phyloP scores from a whole-genome alignment of 2,329 filamentous ascomycete species.

The Aurifilum marmelostoma region DNA sequence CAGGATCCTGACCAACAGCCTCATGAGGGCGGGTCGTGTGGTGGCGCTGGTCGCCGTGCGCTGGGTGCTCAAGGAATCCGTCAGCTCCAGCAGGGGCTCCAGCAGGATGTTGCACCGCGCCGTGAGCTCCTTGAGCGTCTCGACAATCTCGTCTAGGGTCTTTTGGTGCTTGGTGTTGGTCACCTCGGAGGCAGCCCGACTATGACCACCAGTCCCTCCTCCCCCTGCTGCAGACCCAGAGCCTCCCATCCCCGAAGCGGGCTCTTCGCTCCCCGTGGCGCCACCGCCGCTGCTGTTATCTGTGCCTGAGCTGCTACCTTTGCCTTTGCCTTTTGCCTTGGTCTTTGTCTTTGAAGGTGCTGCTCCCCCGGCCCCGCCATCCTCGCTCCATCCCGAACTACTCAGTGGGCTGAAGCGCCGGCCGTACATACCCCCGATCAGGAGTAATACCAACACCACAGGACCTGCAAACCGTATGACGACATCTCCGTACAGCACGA shows the following conservation, averaged over 20 bases:
- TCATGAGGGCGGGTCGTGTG: conserved; percentile 84
- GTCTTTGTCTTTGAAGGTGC: conserved; percentile 33
- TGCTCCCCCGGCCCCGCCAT: conserved; percentile 40
- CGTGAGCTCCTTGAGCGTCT: conserved; percentile 88
- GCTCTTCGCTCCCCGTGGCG: conserved; percentile 31
- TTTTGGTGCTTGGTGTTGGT: conserved; percentile 81
- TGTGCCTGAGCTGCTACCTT: conserved; percentile 17
- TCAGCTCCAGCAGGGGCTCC: conserved; percentile 85
- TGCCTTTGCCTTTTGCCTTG: conserved; percentile 17
- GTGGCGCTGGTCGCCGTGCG: conserved; percentile 89
- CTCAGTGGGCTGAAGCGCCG: conserved; percentile 88
- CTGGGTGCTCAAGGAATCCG: conserved; percentile 91
- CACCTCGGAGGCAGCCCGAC: conserved; percentile 57
- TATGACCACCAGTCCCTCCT: conserved; percentile 40
- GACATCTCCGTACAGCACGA: conserved; percentile 82
- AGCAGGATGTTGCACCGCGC: conserved; percentile 89
- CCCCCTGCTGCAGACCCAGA: conserved; percentile 33
- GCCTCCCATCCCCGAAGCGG: conserved; percentile 31
- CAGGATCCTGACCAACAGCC: conserved; percentile 85
- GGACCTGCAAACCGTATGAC: conserved; percentile 83
- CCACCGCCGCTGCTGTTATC: conserved; percentile 34
- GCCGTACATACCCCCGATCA: conserved; percentile 93
- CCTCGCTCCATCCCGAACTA: conserved; percentile 73
- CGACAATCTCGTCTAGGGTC: conserved; percentile 95
- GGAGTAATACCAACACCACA: conserved; percentile 73